phyloP scores from a whole-genome alignment of 169 alveolate genomes.

The Plasmodium chabaudi region DNA sequence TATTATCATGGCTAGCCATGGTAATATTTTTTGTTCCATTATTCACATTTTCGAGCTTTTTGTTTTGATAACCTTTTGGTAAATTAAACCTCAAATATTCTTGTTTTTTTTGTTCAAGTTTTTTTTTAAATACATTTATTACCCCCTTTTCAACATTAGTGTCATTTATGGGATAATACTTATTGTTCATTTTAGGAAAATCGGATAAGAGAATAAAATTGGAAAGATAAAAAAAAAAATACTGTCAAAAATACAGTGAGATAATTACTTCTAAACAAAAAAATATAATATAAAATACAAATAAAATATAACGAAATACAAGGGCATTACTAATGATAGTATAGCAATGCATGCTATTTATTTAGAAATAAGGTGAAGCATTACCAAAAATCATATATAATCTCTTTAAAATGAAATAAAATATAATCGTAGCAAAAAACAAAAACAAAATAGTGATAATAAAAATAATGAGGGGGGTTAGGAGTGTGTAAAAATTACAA shows the following conservation, averaged over 20 bases:
- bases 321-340: not conserved
- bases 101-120: constrained; percentile 53
- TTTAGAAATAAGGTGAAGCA: not conserved
- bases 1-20: not conserved
- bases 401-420: not conserved
- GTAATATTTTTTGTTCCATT: not conserved
- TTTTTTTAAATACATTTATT: constrained; percentile 45
- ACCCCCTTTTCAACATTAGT: constrained; percentile 40
- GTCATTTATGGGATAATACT: constrained; percentile 26
- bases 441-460: too few relatives aligned
- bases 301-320: not conserved
- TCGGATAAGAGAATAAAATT: not conserved
- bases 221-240: not conserved
- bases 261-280: too few relatives aligned
- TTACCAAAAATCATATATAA: not conserved
- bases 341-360: not conserved
- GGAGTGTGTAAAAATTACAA: too few relatives aligned
- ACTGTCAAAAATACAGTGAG: not conserved
- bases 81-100: constrained; percentile 45
- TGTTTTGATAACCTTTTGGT: constrained; percentile 18
- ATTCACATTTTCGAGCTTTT: constrained; percentile 20
- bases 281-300: too few relatives aligned
- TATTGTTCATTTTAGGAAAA: constrained; percentile 36
- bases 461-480: too few relatives aligned
- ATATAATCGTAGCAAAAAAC: not conserved